Evolutionary conservation across 2,329 filamentous ascomycete species (phyloP), one percentile per base, ranked within the genome.

Genomic region (Fusarium protoensiforme): DNA sequence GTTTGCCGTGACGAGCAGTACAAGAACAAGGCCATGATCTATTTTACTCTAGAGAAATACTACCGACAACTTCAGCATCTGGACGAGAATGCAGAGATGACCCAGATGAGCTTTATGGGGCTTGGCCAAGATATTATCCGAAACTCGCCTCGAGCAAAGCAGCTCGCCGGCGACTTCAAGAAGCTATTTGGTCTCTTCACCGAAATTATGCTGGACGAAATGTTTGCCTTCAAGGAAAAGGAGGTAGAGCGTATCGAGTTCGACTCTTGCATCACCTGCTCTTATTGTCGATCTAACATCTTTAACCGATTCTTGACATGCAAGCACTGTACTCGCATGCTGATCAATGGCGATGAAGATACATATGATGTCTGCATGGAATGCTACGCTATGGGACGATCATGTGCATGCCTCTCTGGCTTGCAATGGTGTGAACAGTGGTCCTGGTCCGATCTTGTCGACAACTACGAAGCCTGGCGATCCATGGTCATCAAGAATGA

Each of bases 1-100:
- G 96, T 98, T 4, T 98, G 96, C 80, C 93, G 96, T 39, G 96
- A 99, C 75, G 96, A 99, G 81, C 96, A 98, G 81, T 99, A 99
- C 86, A 98, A 98, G 81, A 98, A 97, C 84, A 98, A 98, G 81
- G 94, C 95, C 7, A 98, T 98, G 66, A 88, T 98, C 51, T 98
- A 95, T 81, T 98, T 92, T 80, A 94, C 95, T 0, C 86, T 98
- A 5, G 85, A 92, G 13, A 96, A 95, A 78, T 98, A 98, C 80
- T 85, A 87, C 70, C 84, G 85, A n/a, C 85, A 90, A 58, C 87
- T 94, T 18, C 80, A 81, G 51, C 84, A 87, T 27, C 85, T 89
- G 57, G 88, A 90, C 58, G 86, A 87, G 64, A 82, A 82, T 33
- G 80, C 83, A 13, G 84, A 87, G 60, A 84, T 85, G 65, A 80